phyloP scores from a whole-genome alignment of 257 asterid species.

The Capsicum pubescens region DNA sequence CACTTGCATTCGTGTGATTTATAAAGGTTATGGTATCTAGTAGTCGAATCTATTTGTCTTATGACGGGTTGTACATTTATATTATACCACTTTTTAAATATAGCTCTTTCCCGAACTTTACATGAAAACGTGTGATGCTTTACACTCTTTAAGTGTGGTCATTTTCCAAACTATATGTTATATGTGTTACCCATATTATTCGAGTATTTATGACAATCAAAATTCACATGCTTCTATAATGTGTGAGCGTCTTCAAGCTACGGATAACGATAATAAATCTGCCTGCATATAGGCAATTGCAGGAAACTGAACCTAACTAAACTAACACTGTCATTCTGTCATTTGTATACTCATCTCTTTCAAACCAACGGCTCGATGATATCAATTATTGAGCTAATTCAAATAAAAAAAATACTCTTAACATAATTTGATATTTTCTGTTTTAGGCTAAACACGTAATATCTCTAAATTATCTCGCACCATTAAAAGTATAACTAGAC shows the following conservation, averaged over 20 bases:
- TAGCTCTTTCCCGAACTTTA: not conserved
- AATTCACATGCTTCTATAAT: not conserved
- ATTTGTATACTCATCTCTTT: not conserved
- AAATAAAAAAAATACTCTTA: not conserved
- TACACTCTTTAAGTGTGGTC: not conserved
- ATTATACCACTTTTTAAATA: not conserved
- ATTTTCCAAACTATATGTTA: too few relatives aligned
- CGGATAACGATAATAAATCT: not conserved
- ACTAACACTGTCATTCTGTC: accelerated
- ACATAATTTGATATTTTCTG: not conserved
- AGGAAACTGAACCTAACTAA: not conserved
- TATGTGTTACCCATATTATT: not conserved
- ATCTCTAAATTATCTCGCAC: accelerated
- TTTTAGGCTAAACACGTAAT: not conserved
- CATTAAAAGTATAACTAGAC: not conserved
- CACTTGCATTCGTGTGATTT: too few relatives aligned
- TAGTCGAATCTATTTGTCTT: not conserved
- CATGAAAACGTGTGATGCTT: not conserved
- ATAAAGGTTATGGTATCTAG: too few relatives aligned
- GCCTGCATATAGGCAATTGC: not conserved
- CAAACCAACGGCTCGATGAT: accelerated
- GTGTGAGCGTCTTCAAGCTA: not conserved
- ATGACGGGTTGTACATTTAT: not conserved
- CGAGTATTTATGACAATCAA: not conserved
- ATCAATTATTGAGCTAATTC: not conserved